These are phyloP conservation scores for Pleoardoris graminearum DNA, from an alignment of 2,329 filamentous ascomycete genomes.

Conservation along the genomic window DNA sequence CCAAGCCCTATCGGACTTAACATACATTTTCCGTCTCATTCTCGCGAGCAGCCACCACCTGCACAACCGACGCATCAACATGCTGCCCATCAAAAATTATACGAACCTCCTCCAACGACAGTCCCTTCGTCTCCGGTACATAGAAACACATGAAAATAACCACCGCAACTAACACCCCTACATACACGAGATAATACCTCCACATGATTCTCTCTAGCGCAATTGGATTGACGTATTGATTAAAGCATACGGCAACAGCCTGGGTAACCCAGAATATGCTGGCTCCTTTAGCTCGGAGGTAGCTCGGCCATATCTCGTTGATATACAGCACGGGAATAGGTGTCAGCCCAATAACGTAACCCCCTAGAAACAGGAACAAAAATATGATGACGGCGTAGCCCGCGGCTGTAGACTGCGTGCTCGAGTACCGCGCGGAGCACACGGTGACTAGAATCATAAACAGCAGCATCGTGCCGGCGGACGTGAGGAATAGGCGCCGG, in stretches of 20 bases:
- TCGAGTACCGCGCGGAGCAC: conserved; percentile 38
- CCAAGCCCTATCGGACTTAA: no score
- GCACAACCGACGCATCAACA: no score
- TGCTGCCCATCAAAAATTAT: conserved; percentile 20
- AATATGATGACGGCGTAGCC: conserved; percentile 24
- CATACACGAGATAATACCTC: conserved; percentile 31
- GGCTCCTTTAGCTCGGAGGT: conserved; percentile 24
- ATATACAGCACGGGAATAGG: conserved; percentile 39
- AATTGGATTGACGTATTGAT: conserved; percentile 26
- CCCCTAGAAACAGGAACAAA: conserved; percentile 23
- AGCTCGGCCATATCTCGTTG: conserved; percentile 42
- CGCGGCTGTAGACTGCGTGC: background rate
- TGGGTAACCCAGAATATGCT: conserved; percentile 25
- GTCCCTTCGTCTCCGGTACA: conserved; percentile 23
- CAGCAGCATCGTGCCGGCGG: conserved; percentile 49
- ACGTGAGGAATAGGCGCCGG: conserved; percentile 18
- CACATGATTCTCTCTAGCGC: conserved; percentile 26
- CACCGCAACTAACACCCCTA: conserved; percentile 19
- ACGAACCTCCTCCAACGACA: conserved; percentile 21
- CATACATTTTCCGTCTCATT: no score
- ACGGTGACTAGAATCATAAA: conserved; percentile 50
- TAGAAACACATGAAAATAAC: conserved; percentile 16
- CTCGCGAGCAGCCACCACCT: no score
- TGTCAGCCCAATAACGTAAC: conserved; percentile 41
- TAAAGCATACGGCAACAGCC: conserved; percentile 21